A percentile compares a stretch with the other conserved stretches of the same genome.
These are phyloP conservation scores for Candida sp. DNA, from an alignment of 1,139 yeast genomes.

Conservation along the genomic window DNA sequence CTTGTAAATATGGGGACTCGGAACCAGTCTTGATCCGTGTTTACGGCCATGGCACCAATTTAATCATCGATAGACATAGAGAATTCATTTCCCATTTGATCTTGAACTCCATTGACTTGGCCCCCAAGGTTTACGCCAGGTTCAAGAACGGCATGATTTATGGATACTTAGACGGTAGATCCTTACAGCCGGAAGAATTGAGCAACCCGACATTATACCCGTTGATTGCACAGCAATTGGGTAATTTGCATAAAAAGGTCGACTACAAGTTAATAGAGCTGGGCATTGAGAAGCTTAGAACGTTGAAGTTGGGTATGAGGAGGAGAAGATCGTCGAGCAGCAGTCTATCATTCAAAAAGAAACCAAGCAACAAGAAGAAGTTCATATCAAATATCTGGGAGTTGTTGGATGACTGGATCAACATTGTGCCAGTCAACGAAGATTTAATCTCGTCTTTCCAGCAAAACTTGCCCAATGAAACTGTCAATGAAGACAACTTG, in stretches of 20 bases:
- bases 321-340: slow-evolving; percentile 14
- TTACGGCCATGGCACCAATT: slow-evolving; percentile 76
- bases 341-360: slow-evolving; percentile 13
- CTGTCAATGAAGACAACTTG: slow-evolving; percentile 32
- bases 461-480: slow-evolving; percentile 26
- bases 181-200: slow-evolving; percentile 62
- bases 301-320: slow-evolving; percentile 20
- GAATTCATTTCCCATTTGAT: slow-evolving; percentile 76
- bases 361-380: slow-evolving; percentile 25
- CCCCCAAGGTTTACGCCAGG: slow-evolving; percentile 72
- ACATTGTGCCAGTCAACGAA: slow-evolving; percentile 55
- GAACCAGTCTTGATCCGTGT: slow-evolving; percentile 64
- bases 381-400: slow-evolving; percentile 60
- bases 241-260: slow-evolving; percentile 68
- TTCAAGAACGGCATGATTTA: slow-evolving; percentile 78
- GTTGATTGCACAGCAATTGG: slow-evolving; percentile 68
- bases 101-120: slow-evolving; percentile 62
- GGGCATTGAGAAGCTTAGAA: slow-evolving; percentile 51
- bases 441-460: slow-evolving; percentile 47
- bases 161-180: slow-evolving; percentile 70
- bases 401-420: slow-evolving; percentile 64
- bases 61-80: slow-evolving; percentile 76
- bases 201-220: slow-evolving; percentile 52
- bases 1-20: slow-evolving; percentile 40
- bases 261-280: slow-evolving; percentile 50